Conservation (phyloP, 192 early-diverging fungal genomes). For the Cetraspora pellucida region DNA sequence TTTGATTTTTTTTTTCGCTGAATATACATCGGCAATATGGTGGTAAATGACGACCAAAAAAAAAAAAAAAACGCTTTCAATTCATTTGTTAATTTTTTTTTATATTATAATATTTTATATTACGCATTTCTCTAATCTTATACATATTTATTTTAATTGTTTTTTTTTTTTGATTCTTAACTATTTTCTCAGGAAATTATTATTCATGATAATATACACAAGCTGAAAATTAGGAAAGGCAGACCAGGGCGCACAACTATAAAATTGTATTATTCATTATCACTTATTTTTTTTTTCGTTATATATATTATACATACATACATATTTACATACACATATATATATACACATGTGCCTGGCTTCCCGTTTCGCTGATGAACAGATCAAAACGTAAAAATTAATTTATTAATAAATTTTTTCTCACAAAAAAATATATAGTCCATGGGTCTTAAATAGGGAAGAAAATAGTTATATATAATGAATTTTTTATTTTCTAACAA, state of each 20-base stretch:
- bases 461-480: no score
- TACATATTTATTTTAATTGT: not conserved
- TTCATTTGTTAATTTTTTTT: not conserved
- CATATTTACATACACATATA: constrained; percentile 21
- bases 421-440: no score
- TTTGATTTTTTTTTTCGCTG: not conserved
- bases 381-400: no score
- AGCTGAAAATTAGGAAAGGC: not conserved
- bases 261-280: constrained; percentile 36
- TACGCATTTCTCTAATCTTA: no score
- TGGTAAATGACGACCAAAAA: not conserved
- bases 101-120: not conserved
- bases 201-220: not conserved
- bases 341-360: no score
- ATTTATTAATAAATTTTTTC: no score
- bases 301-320: constrained; percentile 34
- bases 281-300: constrained; percentile 13
- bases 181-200: constrained; percentile 3
- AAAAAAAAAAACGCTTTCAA: not conserved
- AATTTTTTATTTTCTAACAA: no score
- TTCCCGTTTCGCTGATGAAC: no score
- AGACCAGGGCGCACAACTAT: not conserved
- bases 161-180: not conserved
- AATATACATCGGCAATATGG: constrained; percentile 9
- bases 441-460: no score